These are phyloP conservation scores for Dothistroma pini DNA, from an alignment of 2,329 filamentous ascomycete species.

Conservation along the genomic window DNA sequence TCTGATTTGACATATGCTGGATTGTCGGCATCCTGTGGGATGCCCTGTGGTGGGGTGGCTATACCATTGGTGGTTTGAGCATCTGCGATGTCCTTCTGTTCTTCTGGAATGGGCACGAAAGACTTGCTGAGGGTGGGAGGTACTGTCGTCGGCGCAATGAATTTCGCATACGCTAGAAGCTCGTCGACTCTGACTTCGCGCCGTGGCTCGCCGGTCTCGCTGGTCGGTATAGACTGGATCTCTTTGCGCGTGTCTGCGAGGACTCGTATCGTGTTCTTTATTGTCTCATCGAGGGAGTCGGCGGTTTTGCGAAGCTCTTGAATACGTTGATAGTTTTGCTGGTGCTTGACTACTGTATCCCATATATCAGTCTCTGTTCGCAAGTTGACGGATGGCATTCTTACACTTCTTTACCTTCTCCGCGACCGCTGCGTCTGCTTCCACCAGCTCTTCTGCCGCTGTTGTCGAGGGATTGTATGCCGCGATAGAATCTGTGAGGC, in stretches of 20 bases:
- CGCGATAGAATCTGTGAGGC: conserved; percentile 72
- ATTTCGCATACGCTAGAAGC: conserved; percentile 71
- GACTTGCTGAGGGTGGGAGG: conserved; percentile 54
- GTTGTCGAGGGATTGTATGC: conserved; percentile 73
- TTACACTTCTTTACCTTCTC: conserved; percentile 63
- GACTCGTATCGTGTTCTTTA: conserved; percentile 65
- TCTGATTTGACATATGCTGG: conserved; percentile 13
- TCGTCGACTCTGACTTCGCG: conserved; percentile 63
- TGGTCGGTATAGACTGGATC: conserved; percentile 61
- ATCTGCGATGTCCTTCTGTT: conserved; percentile 6
- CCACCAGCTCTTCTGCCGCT: conserved; percentile 65
- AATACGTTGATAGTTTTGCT: conserved; percentile 68
- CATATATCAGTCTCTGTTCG: background rate
- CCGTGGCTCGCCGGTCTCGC: conserved; percentile 43
- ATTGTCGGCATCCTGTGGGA: conserved; percentile 16
- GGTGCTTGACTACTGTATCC: conserved; percentile 62
- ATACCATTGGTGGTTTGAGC: conserved; percentile 33
- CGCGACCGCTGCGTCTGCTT: conserved; percentile 65
- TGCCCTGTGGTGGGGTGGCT: conserved; percentile 27
- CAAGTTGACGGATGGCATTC: conserved; percentile 1
- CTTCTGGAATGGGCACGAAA: conserved; percentile 5
- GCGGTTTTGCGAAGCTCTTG: conserved; percentile 64
- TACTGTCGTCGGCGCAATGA: conserved; percentile 75
- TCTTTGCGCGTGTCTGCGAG: conserved; percentile 71
- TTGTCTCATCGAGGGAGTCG: conserved; percentile 64